A percentile compares a stretch with the other conserved stretches of the same genome.
Conservation (phyloP, 768 basidiomycete genomes). For the Cystobasidium ongulense region DNA sequence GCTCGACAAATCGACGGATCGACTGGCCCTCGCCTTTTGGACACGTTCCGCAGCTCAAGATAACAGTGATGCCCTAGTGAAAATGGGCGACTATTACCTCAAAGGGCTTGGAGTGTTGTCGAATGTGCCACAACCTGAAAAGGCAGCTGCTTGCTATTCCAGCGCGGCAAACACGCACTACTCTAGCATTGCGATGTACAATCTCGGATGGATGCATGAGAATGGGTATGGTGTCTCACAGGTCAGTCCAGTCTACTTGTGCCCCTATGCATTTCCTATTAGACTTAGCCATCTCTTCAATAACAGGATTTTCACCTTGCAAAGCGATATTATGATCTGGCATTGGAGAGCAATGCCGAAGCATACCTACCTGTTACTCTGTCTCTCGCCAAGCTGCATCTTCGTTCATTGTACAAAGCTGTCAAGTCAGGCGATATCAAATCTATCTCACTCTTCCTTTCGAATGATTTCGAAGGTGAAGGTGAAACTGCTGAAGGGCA, state of each 20-base stretch:
- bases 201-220: slow-evolving; percentile 99
- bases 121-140: slow-evolving; percentile 60
- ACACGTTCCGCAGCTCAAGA: slow-evolving; percentile 84
- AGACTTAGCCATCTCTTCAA: too few species aligned
- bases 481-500: background rate
- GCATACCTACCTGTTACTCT: slow-evolving; percentile 80
- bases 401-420: slow-evolving; percentile 58
- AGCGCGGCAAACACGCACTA: slow-evolving; percentile 84
- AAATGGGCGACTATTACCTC: slow-evolving; percentile 96
- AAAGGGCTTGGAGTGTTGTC: slow-evolving; percentile 70
- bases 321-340: slow-evolving; percentile 87
- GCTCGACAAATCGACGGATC: slow-evolving; percentile 61
- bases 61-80: slow-evolving; percentile 93
- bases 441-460: slow-evolving; percentile 33
- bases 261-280: background rate
- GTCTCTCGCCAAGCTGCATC: slow-evolving; percentile 71
- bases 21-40: slow-evolving; percentile 83
- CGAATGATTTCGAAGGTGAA: slow-evolving; percentile 32
- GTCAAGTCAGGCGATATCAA: slow-evolving; percentile 32
- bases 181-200: slow-evolving; percentile 95
- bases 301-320: slow-evolving; percentile 86
- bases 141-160: slow-evolving; percentile 88
- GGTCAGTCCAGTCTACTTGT: slow-evolving; percentile 48
- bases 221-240: slow-evolving; percentile 84
- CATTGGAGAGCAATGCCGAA: slow-evolving; percentile 75